Evolutionary conservation across 2,329 filamentous ascomycete genomes (phyloP), one percentile per base, ranked within the genome.

Genomic region (Curvularia eragrostidis): DNA sequence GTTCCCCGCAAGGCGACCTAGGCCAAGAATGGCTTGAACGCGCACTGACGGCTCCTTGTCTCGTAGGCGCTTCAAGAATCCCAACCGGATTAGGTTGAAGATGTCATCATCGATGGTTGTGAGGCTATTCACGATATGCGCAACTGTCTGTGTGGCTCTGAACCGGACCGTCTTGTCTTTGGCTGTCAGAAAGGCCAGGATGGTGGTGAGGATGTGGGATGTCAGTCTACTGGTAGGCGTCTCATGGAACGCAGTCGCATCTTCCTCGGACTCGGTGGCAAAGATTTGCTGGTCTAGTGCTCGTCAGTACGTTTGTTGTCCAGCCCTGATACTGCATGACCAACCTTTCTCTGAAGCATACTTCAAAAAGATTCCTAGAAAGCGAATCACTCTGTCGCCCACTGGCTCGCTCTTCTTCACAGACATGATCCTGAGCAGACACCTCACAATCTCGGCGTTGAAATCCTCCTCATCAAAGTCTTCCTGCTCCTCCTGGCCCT

Each of bases 91-190:
- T 58, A 91, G 86, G 67, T 93, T 88, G 74, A 96, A 99, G 10
- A 97, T 79, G 48, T 95, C 91, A 73, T 97, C 93, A 69, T 98
- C 95, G 67, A 98, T 91, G 1, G 91, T 89, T 61, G 96, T 91
- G 24, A 99, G 83, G 12, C 90, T 95, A 78, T 97, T 97, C 78
- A 99, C 89, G 62, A 97, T 88, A 74, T 97, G 91, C 1, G 93
- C 90, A 52, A 96, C 87, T 51, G 97, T 86, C 74, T 99, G 95
- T 0, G 94, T 96, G 4, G 93, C 87, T 57, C 95, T 85, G 77
- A 92, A 99, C 57, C 95, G 87, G 46, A 98, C 90, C 58, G 90
- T 90, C 78, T 97, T 98, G 78, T 99, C 95, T 78, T 97, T 98
- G 42, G 91, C 87, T 9, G 84, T 85, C 59, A 97, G 82, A n/a